Evolutionary conservation across 306 rosid species (phyloP).

Genomic region (Phaseolus lunatus): DNA sequence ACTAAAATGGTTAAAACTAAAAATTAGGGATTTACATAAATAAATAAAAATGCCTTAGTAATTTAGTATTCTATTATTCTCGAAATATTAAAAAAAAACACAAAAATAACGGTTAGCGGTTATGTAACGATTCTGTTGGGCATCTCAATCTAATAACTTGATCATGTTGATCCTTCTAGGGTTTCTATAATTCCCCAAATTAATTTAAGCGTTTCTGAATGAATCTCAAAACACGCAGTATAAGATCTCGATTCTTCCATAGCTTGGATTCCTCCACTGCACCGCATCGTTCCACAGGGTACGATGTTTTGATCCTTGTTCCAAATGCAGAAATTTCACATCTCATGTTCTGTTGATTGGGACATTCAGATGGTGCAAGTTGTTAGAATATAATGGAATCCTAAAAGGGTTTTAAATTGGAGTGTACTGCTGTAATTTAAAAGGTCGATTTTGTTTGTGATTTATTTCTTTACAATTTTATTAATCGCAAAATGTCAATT

Average conservation of each 20-base stretch:
- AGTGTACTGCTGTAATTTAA: neutral
- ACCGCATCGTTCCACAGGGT: constrained; percentile 25
- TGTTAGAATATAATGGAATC: neutral
- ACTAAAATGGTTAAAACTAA: neutral
- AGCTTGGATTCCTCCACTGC: constrained; percentile 3
- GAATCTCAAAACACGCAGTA: constrained; percentile 16
- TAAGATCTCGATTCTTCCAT: constrained; percentile 6
- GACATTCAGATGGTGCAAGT: neutral
- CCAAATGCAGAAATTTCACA: neutral
- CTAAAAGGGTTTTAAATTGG: neutral
- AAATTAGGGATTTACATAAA: neutral
- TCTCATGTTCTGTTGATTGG: constrained; percentile 11
- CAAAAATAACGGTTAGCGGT: constrained; percentile 23
- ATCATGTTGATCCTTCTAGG: constrained; percentile 31
- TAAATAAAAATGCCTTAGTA: neutral
- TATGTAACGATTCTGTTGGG: constrained; percentile 19
- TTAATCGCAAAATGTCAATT: neutral
- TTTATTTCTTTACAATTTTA: neutral
- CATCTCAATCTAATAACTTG: neutral
- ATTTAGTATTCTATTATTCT: neutral
- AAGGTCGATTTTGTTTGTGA: neutral
- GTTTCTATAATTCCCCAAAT: constrained; percentile 28
- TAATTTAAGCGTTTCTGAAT: constrained; percentile 26
- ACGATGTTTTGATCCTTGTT: neutral
- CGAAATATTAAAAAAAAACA: neutral